These are phyloP conservation scores for Tetraselmis striata DNA, from an alignment of 139 green algal genomes.

Conservation along the genomic window DNA sequence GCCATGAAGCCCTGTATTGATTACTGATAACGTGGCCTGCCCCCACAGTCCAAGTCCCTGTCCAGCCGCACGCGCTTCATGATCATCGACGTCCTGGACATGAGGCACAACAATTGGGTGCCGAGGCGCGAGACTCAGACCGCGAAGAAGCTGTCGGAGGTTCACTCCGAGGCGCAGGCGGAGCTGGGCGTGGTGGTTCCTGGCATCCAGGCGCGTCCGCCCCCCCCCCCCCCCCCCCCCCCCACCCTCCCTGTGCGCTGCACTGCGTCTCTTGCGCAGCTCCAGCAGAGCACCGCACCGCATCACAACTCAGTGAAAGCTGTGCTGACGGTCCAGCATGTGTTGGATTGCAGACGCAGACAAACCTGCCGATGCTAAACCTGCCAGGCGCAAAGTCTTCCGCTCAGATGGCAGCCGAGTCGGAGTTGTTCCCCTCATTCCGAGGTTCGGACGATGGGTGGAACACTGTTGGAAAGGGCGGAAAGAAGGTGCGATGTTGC, in stretches of 20 bases:
- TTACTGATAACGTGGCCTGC: too few relatives aligned
- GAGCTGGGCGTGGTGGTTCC: constrained; percentile 76
- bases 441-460: background rate
- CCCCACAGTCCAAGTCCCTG: constrained; percentile 2
- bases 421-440: constrained; percentile 33
- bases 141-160: constrained; percentile 85
- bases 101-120: constrained; percentile 52
- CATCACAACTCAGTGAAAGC: too few relatives aligned
- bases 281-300: too few relatives aligned
- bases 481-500: constrained; percentile 18
- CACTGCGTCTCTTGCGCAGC: too few relatives aligned
- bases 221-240: too few relatives aligned
- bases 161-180: constrained; percentile 66
- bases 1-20: too few relatives aligned
- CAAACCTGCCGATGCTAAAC: background rate
- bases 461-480: background rate
- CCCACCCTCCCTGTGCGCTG: too few relatives aligned
- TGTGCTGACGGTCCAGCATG: too few relatives aligned
- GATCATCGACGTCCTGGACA: constrained; percentile 64
- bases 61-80: constrained; percentile 47
- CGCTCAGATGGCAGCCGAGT: background rate
- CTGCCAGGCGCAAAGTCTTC: background rate
- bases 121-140: constrained; percentile 56
- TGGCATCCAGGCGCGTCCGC: background rate
- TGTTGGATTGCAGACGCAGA: background rate